Base-by-base conservation (phyloP, 306 rosid genomes). In the Betula pendula region DNA sequence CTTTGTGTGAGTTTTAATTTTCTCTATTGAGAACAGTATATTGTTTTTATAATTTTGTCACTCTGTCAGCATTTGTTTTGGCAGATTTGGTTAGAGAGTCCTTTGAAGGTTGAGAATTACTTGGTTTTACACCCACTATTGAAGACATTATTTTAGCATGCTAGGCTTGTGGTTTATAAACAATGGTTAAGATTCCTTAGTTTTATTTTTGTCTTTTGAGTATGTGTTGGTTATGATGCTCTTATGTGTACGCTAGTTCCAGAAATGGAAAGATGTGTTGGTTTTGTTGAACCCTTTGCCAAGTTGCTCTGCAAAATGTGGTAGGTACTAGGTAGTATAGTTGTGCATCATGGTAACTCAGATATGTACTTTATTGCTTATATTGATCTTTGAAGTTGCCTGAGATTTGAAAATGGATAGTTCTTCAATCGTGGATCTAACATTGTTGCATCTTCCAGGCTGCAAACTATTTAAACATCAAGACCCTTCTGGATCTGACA, bases 391-490 rank as follows among this genome's bases (percentile, higher is more conserved):
- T 63, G 45, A 19, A 31, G 24, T 35, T 35, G 13, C 70, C 25
- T 20, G 4, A 8, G 12, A 4, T 35, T 16, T 63, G 13, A 0
- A 17, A 31, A 7, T n/a, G 22, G 33, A 17, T 63, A 33, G 24
- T 17, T 16, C 25, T 35, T 33, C 24, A 31, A 13, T 19, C 7
- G 45, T 33, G 17, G 68, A 27, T 63, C 70, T 31, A 43, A 31
- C 7, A 22, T 68, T 33, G 11, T 9, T 44, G 14, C 9, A 10
- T 35, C 8, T 62, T 82, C 11, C 83, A 93, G 96, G 97, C 98
- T 68, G 98, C 96, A 0, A 91, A 93, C 82, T 91, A 87, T 83
- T 77, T 93, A 91, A 85, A 89, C 81, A 89, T 89, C 84, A 88
- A 93, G 88, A 87, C 75, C 85, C 79, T 91, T 77, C 77, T 89